Evolutionary conservation across 1,139 yeast genomes (phyloP).

Genomic region (Saccharomycopsis hybrid): DNA sequence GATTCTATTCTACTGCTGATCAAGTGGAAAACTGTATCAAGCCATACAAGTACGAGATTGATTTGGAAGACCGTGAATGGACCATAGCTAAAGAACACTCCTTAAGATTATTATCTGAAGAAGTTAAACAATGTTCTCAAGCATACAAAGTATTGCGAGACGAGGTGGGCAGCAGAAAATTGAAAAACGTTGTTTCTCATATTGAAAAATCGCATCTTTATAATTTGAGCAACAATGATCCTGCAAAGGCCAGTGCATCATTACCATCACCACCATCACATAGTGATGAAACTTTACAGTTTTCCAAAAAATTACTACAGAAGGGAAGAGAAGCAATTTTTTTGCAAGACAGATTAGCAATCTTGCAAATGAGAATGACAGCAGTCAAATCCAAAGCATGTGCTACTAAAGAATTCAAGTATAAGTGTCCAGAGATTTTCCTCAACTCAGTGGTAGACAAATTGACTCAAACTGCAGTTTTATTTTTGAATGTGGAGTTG

Average conservation of each 20-base stretch:
- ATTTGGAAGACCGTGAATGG: constrained; percentile 96
- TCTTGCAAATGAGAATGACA: constrained; percentile 68
- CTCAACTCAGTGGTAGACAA: constrained; percentile 90
- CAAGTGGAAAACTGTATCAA: constrained; percentile 98
- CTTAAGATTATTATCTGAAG: constrained; percentile 67
- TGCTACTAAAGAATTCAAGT: constrained; percentile 71
- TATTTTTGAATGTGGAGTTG: constrained; percentile 88
- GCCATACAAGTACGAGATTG: constrained; percentile 95
- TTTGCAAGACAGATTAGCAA: constrained; percentile 64
- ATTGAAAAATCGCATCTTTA: constrained; percentile 44
- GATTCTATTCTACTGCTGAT: constrained; percentile 89
- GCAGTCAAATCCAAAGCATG: constrained; percentile 75
- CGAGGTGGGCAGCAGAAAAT: constrained; percentile 74
- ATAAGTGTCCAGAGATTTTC: constrained; percentile 90
- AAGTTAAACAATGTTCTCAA: constrained; percentile 72
- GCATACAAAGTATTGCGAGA: constrained; percentile 57
- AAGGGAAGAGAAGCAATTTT: constrained; percentile 85
- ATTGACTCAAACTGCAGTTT: constrained; percentile 84
- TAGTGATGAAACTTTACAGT: constrained; percentile 63
- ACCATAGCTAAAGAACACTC: constrained; percentile 73
- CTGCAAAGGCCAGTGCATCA: constrained; percentile 25
- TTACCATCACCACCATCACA: not conserved
- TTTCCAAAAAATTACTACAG: constrained; percentile 61
- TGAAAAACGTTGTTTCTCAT: constrained; percentile 76
- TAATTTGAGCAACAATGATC: constrained; percentile 36